A percentile compares a stretch with the other conserved stretches of the same genome.
Evolutionary conservation across 352 stramenopile species (phyloP).

Genomic region (Globisporangium apiculatum): DNA sequence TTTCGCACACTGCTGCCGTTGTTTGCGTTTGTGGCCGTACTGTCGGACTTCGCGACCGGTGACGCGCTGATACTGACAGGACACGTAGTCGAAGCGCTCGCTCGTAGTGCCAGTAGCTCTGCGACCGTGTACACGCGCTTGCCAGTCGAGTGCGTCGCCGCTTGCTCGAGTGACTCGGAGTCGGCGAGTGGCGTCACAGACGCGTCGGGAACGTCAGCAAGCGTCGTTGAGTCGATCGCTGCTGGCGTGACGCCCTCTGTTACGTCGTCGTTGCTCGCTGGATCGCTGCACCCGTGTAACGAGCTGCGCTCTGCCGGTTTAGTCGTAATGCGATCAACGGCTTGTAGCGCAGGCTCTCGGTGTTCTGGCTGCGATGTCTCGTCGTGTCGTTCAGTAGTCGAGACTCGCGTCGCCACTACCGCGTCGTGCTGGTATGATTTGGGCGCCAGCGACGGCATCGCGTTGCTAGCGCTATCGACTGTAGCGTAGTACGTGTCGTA

Average conservation of each 20-base stretch:
- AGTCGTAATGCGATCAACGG: too few species aligned
- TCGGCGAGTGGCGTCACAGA: too few species aligned
- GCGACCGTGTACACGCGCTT: constrained; percentile 13
- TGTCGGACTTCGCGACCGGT: not conserved
- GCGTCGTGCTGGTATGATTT: not conserved
- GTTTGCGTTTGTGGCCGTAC: not conserved
- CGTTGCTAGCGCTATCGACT: not conserved
- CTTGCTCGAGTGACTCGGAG: too few species aligned
- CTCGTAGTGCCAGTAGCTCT: constrained; percentile 6
- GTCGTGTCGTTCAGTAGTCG: not conserved
- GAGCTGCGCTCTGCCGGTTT: too few species aligned
- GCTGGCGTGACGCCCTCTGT: too few species aligned
- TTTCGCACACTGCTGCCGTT: too few species aligned
- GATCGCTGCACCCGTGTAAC: too few species aligned
- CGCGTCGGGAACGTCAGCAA: too few species aligned
- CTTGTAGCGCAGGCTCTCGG: too few species aligned
- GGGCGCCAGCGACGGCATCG: not conserved
- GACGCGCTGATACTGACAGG: not conserved
- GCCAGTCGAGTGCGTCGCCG: too few species aligned
- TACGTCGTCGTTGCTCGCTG: too few species aligned
- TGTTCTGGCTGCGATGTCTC: not conserved
- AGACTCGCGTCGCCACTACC: not conserved
- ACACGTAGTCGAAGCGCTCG: not conserved
- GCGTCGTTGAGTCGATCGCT: too few species aligned
- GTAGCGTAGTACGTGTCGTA: constrained; percentile 64